Evolutionary conservation across 2,329 filamentous ascomycete species (phyloP).

Genomic region (Plectosphaerella cucumerina): DNA sequence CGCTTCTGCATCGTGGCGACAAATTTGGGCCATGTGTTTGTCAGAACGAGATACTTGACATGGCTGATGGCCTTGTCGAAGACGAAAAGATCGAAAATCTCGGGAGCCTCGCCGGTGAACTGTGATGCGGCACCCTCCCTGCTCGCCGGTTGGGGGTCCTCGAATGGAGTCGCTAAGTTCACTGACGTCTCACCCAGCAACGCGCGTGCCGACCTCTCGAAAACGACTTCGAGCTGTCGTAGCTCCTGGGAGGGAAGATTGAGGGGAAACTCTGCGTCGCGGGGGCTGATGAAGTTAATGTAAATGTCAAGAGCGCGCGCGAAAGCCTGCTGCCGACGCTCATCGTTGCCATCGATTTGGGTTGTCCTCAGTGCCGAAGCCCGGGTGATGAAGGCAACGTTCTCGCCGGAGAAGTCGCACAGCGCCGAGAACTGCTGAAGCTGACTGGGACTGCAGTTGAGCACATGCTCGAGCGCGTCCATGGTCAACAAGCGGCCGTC

Average conservation of each 20-base stretch:
- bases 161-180: conserved; percentile 41
- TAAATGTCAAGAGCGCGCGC: conserved; percentile 59
- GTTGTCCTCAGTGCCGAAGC: not conserved
- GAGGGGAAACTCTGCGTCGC: conserved; percentile 61
- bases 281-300: conserved; percentile 53
- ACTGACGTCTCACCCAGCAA: conserved; percentile 33
- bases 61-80: conserved; percentile 51
- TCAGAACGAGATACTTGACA: conserved; percentile 47
- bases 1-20: conserved; percentile 21
- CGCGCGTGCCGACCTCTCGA: conserved; percentile 48
- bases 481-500: conserved; percentile 49
- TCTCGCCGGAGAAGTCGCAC: conserved; percentile 66
- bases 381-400: conserved; percentile 59
- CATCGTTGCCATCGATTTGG: too few relatives aligned
- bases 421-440: conserved; percentile 62
- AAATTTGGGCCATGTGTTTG: conserved; percentile 25
- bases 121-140: conserved; percentile 3
- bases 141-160: too few relatives aligned
- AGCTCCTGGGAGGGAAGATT: conserved; percentile 59
- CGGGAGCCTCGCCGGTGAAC: conserved; percentile 25
- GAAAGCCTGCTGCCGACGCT: conserved; percentile 29
- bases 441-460: conserved; percentile 54
- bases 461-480: conserved; percentile 57
- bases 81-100: conserved; percentile 38
- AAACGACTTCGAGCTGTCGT: conserved; percentile 49